Base-by-base conservation (phyloP, 1,284 basidiomycete genomes). In the Leccinum pallidistipes region DNA sequence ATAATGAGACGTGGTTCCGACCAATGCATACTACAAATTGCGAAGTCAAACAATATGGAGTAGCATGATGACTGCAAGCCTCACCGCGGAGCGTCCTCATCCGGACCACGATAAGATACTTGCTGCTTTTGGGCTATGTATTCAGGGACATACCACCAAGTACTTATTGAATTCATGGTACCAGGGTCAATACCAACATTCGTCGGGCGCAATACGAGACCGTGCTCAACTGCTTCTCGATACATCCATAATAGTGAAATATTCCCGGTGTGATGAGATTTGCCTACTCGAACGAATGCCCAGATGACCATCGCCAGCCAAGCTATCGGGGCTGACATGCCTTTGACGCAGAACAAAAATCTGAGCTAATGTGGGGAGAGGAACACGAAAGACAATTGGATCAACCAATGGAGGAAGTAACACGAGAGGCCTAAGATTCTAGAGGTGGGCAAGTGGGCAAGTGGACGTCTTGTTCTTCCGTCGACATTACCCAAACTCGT, bases 191-290 rank as follows among this genome's bases (percentile, higher is more conserved):
- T 18, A 24, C 65, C 64, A n/a, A 59, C 47, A 12, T 68, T 56
- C 16, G 50, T 61, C 5, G 64, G 59, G 3, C 62, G 47, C 52
- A 68, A 51, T 1, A 55, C 10, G 3, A 68, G 59, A 24, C 67
- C 66, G 16, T 16, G 29, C 0, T 18, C 52, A 4, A 47, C 14
- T 3, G 64, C 68, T 54, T 68, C 68, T 45, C 58, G 51, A 29
- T 56, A 56, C 68, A 68, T 68, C 67, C 67, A 68, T 12, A 64
- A 14, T 0, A 68, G 16, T 5, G 68, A 62, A 1, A 64, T 56
- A 12, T 68, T 66, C 4, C 68, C 62, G 0, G 61, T 57, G 1
- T 69, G 66, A n/a, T 49, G 16, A 7, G 51, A 21, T 9, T 50
- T 55, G 4, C 60, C 62, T 0, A 31, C 31, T 31, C 31, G 31